Percentiles rank a stretch among this genome's conserved stretches.
Conservation (phyloP, 2,329 filamentous ascomycete species). For the Beauveria pseudobassiana region DNA sequence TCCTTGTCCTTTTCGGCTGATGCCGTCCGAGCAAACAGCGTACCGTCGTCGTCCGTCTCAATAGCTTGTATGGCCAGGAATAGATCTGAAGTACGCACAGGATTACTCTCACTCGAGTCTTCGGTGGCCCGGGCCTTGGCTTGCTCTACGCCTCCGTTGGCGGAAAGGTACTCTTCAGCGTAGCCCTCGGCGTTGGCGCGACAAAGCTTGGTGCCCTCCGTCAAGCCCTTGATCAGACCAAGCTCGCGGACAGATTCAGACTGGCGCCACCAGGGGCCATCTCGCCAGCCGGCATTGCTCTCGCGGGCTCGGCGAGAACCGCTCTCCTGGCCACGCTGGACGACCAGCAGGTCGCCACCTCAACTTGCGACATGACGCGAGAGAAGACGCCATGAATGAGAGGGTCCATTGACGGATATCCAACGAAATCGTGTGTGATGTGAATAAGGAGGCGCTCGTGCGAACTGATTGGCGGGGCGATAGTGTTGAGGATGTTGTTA, state of each 20-base stretch:
- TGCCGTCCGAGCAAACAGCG: constrained; percentile 58
- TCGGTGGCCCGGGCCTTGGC: constrained; percentile 75
- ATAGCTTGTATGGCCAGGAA: constrained; percentile 95
- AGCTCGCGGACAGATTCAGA: constrained; percentile 63
- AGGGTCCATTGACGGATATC: constrained; percentile 90
- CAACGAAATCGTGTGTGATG: constrained; percentile 90
- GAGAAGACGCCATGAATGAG: constrained; percentile 88
- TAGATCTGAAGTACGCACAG: constrained; percentile 85
- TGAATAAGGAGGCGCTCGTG: constrained; percentile 97
- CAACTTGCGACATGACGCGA: constrained; percentile 97
- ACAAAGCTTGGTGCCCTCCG: constrained; percentile 85
- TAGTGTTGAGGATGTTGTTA: constrained; percentile 86
- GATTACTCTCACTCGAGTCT: constrained; percentile 74
- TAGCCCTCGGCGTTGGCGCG: constrained; percentile 85
- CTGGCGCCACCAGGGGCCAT: constrained; percentile 94
- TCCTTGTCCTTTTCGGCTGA: constrained; percentile 48
- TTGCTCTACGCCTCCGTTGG: constrained; percentile 69
- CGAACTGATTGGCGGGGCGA: constrained; percentile 91
- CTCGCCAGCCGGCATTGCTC: constrained; percentile 66
- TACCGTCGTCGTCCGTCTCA: constrained; percentile 52
- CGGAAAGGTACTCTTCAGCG: constrained; percentile 73
- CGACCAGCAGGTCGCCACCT: constrained; percentile 88
- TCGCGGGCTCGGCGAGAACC: constrained; percentile 57
- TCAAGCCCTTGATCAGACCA: constrained; percentile 68
- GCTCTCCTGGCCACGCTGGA: constrained; percentile 87